Evolutionary conservation across 2,329 filamentous ascomycete species (phyloP), one percentile per base, ranked within the genome.

Genomic region (Podosphaera fusca): DNA sequence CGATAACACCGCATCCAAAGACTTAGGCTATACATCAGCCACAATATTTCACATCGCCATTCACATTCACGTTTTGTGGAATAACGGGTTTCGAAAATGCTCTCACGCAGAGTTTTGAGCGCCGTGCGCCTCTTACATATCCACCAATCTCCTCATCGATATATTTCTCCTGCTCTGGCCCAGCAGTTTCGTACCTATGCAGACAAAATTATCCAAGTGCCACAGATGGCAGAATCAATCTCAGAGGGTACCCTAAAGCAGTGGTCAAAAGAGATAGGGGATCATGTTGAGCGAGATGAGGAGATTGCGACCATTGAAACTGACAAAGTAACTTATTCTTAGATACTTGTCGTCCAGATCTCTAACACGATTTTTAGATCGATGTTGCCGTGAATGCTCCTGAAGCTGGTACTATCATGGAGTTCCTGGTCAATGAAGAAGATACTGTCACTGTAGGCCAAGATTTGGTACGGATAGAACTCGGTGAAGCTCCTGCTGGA

Each of bases 301-400:
- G 92, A 98, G 70, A 90, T 98, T 70, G 92, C 92, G 36, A 95
- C 90, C 55, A 98, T 98, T 67, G 92, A 98, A 73, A 98, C 92
- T 12, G 92, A 98, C 78, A 98, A 98, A 82, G 87, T 87, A 73
- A 61, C 69, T 58, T 36, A 56, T 52, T 31, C 29, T 31, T 40
- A 12, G 33, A 21, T 47, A n/a, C 36, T 56, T 36, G 46, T 46
- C n/a, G 35, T 30, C 8, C 34, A 40, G 35, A 33, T 50, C 10
- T 21, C 50, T 56, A 35, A 50, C 59, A 62, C 47, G 61, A 55
- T 33, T 34, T 10, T 60, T n/a, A 92, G 88, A 96, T 96, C 68
- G 92, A 98, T 70, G 87, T 98, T 51, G 84, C 90, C 33, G 89
- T 98, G 67, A 96, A 95, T 71, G 89, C 92, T 14, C 87, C 92